phyloP scores from a whole-genome alignment of 805 yeast species.

The Hanseniaspora mollemarum region DNA sequence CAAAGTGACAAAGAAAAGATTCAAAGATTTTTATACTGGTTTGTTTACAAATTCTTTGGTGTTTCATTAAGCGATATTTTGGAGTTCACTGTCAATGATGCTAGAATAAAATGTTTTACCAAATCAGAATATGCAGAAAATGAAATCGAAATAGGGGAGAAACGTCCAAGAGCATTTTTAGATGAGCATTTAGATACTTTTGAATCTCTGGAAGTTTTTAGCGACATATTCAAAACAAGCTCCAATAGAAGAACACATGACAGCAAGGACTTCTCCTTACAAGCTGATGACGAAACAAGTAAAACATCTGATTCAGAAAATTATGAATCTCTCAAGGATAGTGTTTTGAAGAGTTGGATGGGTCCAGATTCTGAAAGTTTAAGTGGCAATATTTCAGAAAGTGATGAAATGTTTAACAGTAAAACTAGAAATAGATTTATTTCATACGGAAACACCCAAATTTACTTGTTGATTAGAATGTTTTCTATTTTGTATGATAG shows the following conservation, averaged over 20 bases:
- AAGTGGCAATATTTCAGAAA: conserved; percentile 20
- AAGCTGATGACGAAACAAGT: conserved; percentile 22
- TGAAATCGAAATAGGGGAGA: conserved; percentile 20
- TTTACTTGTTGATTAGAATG: conserved; percentile 81
- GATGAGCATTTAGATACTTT: conserved; percentile 18
- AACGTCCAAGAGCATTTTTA: conserved; percentile 23
- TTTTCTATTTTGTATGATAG: conserved; percentile 73
- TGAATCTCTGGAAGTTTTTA: neutral
- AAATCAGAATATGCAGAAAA: neutral
- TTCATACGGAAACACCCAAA: conserved; percentile 75
- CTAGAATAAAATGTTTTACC: neutral
- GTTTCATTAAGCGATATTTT: conserved; percentile 35
- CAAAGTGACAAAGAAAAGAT: conserved; percentile 68
- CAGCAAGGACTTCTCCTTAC: conserved; percentile 21
- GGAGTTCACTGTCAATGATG: neutral
- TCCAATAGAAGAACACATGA: conserved; percentile 32
- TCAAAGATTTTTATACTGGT: conserved; percentile 56
- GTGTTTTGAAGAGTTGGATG: conserved; percentile 25
- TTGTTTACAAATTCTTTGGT: conserved; percentile 61
- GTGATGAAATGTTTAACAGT: conserved; percentile 26
- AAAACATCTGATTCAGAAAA: conserved; percentile 26
- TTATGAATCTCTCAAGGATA: conserved; percentile 23
- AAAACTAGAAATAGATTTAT: conserved; percentile 48
- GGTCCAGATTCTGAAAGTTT: neutral
- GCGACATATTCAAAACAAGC: conserved; percentile 27